phyloP scores from a whole-genome alignment of 2,329 filamentous ascomycete genomes.

The Parasarocladium wereldwijsianum region DNA sequence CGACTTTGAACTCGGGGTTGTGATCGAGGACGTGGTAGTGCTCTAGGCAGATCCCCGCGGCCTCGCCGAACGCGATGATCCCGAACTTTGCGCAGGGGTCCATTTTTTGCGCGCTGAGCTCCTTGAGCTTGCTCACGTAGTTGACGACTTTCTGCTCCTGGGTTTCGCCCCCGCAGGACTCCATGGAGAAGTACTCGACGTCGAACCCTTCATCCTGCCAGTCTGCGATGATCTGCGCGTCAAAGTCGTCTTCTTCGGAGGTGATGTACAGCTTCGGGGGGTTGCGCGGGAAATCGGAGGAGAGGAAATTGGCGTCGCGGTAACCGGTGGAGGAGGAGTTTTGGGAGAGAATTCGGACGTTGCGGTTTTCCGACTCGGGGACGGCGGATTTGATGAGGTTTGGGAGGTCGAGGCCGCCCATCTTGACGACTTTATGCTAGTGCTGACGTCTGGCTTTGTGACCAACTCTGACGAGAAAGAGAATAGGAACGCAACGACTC shows the following conservation, averaged over 20 bases:
- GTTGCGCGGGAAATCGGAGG: conserved; percentile 20
- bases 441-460: no score
- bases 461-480: no score
- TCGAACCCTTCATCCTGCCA: conserved; percentile 29
- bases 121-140: conserved; percentile 19
- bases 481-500: no score
- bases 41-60: conserved; percentile 26
- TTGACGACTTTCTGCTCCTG: conserved; percentile 9
- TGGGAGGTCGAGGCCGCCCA: no score
- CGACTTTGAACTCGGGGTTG: conserved; percentile 26
- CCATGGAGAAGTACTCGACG: conserved; percentile 26
- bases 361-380: conserved; percentile 16
- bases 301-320: conserved; percentile 26
- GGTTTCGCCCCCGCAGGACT: no score
- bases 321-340: conserved; percentile 17
- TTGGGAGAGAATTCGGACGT: conserved; percentile 15
- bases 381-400: conserved; percentile 16
- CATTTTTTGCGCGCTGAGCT: conserved; percentile 16
- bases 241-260: conserved; percentile 26
- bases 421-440: no score
- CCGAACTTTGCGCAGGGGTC: conserved; percentile 28
- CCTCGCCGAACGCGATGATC: conserved; percentile 28
- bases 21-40: conserved; percentile 29
- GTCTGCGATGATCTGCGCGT: conserved; percentile 18
- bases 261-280: conserved; percentile 27